Evolutionary conservation across 768 basidiomycete species (phyloP).

Genomic region (Termitomyces sp.): DNA sequence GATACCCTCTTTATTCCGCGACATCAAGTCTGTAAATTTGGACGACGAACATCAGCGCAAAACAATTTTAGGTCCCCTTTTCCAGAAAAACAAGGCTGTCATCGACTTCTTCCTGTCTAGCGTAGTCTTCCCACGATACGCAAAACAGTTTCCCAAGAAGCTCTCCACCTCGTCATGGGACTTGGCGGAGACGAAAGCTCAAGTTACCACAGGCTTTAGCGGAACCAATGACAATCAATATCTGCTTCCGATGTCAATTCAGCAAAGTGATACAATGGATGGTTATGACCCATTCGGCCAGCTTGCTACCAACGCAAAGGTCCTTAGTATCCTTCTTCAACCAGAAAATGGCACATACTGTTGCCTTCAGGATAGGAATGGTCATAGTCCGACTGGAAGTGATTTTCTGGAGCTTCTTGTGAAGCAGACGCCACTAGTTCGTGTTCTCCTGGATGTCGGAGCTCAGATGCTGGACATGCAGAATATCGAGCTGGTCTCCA

Average conservation of each 20-base stretch:
- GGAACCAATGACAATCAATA: constrained; percentile 48
- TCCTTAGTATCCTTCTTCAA: constrained; percentile 30
- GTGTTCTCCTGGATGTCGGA: constrained; percentile 49
- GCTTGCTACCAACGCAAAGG: constrained; percentile 41
- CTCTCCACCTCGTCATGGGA: constrained; percentile 51
- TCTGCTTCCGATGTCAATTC: constrained; percentile 29
- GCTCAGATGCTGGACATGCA: constrained; percentile 50
- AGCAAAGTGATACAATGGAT: constrained; percentile 14
- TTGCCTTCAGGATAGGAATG: constrained; percentile 17
- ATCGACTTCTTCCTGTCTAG: constrained; percentile 42
- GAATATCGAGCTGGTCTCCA: constrained; percentile 31
- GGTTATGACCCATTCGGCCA: constrained; percentile 28
- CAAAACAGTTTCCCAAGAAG: constrained; percentile 41
- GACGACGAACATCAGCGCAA: constrained; percentile 28
- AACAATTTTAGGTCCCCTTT: constrained; percentile 23
- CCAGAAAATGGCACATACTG: constrained; percentile 34
- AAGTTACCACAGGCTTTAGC: constrained; percentile 44
- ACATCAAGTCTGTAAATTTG: constrained; percentile 34
- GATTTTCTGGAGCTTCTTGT: constrained; percentile 27
- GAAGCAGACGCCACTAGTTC: constrained; percentile 29
- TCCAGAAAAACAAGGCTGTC: constrained; percentile 29
- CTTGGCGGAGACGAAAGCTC: constrained; percentile 31
- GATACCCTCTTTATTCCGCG: constrained; percentile 24
- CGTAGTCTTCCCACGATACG: constrained; percentile 45
- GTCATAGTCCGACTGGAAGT: constrained; percentile 11